These are phyloP conservation scores for Funneliformis caledonium DNA, from an alignment of 371 early-diverging fungal species.

Conservation along the genomic window DNA sequence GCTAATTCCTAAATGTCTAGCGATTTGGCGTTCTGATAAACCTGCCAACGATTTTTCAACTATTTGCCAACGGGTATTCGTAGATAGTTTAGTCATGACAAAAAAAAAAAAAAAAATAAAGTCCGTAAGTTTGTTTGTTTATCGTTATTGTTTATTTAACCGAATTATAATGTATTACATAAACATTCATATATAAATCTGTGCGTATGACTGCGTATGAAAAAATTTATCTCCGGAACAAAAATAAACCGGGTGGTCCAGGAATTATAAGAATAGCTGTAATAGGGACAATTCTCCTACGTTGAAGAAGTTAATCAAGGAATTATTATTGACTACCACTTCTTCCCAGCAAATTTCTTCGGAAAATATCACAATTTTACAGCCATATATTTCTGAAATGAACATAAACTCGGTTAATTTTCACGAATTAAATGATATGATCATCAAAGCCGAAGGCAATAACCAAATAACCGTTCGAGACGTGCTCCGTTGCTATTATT, in stretches of 20 bases:
- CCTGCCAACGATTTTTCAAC: not conserved
- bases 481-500: too few species aligned
- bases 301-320: constrained; percentile 14
- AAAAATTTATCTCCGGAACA: too few species aligned
- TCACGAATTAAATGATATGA: not conserved
- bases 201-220: too few species aligned
- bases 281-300: not conserved
- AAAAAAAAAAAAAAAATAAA: too few species aligned
- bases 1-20: too few species aligned
- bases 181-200: too few species aligned
- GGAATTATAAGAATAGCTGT: not conserved
- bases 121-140: not conserved
- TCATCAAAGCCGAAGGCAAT: not conserved
- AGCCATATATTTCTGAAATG: not conserved
- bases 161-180: too few species aligned
- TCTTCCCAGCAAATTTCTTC: constrained; percentile 11
- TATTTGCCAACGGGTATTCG: not conserved
- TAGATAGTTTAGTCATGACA: not conserved
- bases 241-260: too few species aligned
- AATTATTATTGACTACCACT: too few species aligned
- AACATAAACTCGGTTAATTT: not conserved
- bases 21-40: too few species aligned
- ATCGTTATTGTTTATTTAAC: too few species aligned
- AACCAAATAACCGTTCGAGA: not conserved
- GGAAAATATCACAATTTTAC: not conserved